Conservation (phyloP, 768 basidiomycete species). For the Hypsizygus marmoreus region DNA sequence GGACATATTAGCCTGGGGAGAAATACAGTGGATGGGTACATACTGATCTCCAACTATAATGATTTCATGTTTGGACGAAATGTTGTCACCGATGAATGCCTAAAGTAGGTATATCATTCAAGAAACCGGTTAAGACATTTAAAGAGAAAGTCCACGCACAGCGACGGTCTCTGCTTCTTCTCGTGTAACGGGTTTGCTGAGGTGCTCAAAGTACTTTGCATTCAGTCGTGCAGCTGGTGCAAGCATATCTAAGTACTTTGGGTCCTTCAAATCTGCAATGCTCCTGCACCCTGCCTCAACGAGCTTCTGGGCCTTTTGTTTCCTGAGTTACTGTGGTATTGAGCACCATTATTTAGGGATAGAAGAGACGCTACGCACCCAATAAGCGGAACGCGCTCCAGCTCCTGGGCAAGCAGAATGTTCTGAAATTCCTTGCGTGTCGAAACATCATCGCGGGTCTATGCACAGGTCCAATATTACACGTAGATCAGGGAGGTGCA, state of each 20-base stretch:
- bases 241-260: conserved; percentile 41
- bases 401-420: not conserved
- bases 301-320: conserved; percentile 42
- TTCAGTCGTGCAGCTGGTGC: conserved; percentile 36
- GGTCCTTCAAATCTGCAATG: conserved; percentile 41
- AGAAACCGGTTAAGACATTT: not conserved
- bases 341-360: not conserved
- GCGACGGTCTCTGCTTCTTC: conserved; percentile 45
- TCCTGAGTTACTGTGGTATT: conserved; percentile 20
- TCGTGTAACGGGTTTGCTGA: conserved; percentile 35
- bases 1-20: not conserved
- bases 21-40: conserved; percentile 22
- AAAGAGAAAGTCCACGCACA: conserved; percentile 33
- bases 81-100: conserved; percentile 50
- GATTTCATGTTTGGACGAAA: conserved; percentile 51
- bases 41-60: conserved; percentile 60
- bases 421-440: no score
- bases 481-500: conserved; percentile 3
- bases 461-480: no score
- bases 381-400: conserved; percentile 6
- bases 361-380: not conserved
- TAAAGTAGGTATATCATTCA: conserved; percentile 21
- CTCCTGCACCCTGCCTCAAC: conserved; percentile 51
- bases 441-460: no score
- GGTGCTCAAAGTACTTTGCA: conserved; percentile 41